Percentiles rank a stretch among this genome's conserved stretches.
These are phyloP conservation scores for Candida quercuum DNA, from an alignment of 805 yeast genomes.

Conservation along the genomic window DNA sequence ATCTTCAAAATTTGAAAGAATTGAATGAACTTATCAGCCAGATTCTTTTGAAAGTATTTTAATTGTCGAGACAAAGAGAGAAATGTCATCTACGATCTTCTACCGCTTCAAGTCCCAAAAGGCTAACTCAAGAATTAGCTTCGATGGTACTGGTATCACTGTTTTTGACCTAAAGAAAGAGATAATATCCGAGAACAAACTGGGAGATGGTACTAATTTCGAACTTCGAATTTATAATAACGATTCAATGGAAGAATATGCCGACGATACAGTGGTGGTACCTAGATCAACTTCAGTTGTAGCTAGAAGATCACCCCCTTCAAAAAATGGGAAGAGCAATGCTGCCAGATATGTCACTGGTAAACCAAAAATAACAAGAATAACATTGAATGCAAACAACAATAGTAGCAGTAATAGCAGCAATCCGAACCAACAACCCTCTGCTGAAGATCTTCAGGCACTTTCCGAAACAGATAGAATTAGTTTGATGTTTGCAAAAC, in stretches of 20 bases:
- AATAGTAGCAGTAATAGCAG: conserved; percentile 6
- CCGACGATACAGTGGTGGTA: conserved; percentile 85
- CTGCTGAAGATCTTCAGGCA: conserved; percentile 32
- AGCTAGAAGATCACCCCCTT: conserved; percentile 74
- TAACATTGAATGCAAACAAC: conserved; percentile 13
- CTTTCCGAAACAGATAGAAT: conserved; percentile 83
- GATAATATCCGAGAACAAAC: conserved; percentile 71
- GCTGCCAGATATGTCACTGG: conserved; percentile 72
- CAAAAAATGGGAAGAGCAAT: conserved; percentile 38
- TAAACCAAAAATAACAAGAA: conserved; percentile 48
- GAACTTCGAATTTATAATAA: conserved; percentile 69
- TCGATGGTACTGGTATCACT: conserved; percentile 95
- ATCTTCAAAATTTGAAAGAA: no score
- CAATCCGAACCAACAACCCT: conserved; percentile 11
- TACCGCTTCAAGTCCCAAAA: conserved; percentile 83
- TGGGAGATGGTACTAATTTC: conserved; percentile 82
- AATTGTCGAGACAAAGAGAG: no score
- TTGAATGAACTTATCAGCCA: no score
- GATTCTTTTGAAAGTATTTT: no score
- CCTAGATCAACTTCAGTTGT: conserved; percentile 83
- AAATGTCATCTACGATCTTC: conserved; percentile 83
- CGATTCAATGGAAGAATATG: conserved; percentile 68
- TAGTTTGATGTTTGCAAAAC: conserved; percentile 86
- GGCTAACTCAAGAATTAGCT: conserved; percentile 68
- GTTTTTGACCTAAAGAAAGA: conserved; percentile 93